Conservation (phyloP, 768 basidiomycete genomes). For the Russula sp. region DNA sequence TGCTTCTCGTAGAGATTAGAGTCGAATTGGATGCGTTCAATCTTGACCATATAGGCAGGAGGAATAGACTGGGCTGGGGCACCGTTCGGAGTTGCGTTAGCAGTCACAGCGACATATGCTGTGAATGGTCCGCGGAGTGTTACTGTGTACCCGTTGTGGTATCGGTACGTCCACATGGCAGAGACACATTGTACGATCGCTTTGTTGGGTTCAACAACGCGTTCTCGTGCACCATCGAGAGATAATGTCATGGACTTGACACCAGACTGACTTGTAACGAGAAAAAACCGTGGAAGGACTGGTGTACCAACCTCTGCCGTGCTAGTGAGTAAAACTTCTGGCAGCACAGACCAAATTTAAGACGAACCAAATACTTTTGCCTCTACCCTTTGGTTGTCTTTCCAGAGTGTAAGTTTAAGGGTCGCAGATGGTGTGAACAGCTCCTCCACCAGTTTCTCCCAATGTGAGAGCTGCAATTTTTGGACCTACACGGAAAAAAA, state of each 20-base stretch:
- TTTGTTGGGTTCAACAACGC: conserved; percentile 39
- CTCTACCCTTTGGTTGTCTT: conserved; percentile 69
- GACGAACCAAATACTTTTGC: conserved; percentile 77
- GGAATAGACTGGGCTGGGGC: conserved; percentile 15
- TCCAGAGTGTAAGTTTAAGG: conserved; percentile 83
- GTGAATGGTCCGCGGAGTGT: conserved; percentile 69
- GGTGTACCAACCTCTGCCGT: conserved; percentile 67
- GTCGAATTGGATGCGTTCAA: conserved; percentile 69
- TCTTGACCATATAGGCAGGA: conserved; percentile 41
- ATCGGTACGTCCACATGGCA: conserved; percentile 78
- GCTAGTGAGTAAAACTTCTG: not conserved
- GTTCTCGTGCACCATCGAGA: conserved; percentile 70
- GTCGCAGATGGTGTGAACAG: conserved; percentile 65
- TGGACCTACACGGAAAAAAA: conserved; percentile 23
- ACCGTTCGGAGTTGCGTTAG: conserved; percentile 19
- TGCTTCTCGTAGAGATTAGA: conserved; percentile 68
- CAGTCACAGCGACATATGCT: conserved; percentile 45
- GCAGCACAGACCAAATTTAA: not conserved
- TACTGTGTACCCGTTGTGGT: conserved; percentile 71
- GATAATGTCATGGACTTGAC: conserved; percentile 78
- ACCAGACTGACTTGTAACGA: conserved; percentile 77
- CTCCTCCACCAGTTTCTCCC: conserved; percentile 55
- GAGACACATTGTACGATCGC: conserved; percentile 60
- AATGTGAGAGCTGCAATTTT: conserved; percentile 61
- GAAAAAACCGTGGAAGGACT: conserved; percentile 77